Evolutionary conservation across 441 rosid species (phyloP), one percentile per base, ranked within the genome.

Genomic region (Euphorbia celastroides): DNA sequence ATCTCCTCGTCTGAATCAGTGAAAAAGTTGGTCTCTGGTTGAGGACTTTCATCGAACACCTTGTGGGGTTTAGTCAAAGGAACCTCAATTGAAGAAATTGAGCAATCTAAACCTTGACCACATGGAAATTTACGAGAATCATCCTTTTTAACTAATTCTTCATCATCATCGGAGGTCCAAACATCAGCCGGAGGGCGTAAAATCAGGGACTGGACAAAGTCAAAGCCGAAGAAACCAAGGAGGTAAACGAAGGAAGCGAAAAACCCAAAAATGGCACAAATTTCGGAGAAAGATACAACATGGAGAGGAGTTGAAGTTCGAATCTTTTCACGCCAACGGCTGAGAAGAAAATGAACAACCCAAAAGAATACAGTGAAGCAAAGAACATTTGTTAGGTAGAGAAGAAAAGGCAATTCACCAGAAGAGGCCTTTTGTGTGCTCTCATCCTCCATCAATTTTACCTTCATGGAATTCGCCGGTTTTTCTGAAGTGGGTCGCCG

Each of bases 271-370:
- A 89, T 74, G 46, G 92, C 87, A 23, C 69, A 81, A 59, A 91
- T 80, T 44, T 91, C 96, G 25, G 89, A 74, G 69, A 86, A 62
- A 16, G 86, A 78, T 50, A 87, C 82, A 55, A 84, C 79, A 67
- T 91, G 97, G 27, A 91, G 97, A 31, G 96, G 92, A 0, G 90
- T 80, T 5, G 85, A 84, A 68, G 68, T 77, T 11, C 89, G 94
- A 82, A 87, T 89, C 86, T 91, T 91, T 66, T 89, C 89, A 26
- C 92, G 92, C 96, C 97, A 91, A 2, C 92, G 81, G 67, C 71
- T 79, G 58, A 89, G 88, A 5, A 91, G 81, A 59, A 81, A 91
- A 56, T 87, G 89, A 8, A 85, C 85, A 50, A 86, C 89, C 70
- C 86, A 86, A 78, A 91, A 91, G 79, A 91, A 91, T 52, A 89